A percentile compares a stretch with the other conserved stretches of the same genome.
Conservation (phyloP, 495 filamentous ascomycete genomes). For the Penicillium ochrochloron region DNA sequence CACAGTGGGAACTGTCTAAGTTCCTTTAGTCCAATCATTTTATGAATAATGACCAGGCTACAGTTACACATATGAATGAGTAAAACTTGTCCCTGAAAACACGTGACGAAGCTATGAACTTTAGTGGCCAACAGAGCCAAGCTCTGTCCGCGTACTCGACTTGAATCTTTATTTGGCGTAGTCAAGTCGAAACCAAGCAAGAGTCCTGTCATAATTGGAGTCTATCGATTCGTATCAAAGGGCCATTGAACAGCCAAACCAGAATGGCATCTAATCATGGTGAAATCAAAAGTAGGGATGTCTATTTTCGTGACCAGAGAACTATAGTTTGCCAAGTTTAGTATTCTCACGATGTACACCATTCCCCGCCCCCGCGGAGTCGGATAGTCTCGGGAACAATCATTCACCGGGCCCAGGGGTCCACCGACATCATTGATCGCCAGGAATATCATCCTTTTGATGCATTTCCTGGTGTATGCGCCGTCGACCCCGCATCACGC, state of each 20-base stretch:
- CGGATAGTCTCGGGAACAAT: conserved; percentile 13
- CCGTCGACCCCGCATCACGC: conserved; percentile 35
- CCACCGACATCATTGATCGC: conserved; percentile 38
- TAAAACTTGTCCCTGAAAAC: background rate
- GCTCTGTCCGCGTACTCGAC: background rate
- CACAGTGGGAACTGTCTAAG: background rate
- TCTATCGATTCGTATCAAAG: conserved; percentile 2
- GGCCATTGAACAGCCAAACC: background rate
- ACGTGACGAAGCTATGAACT: conserved; percentile 1
- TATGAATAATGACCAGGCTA: background rate
- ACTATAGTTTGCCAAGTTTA: conserved; percentile 6
- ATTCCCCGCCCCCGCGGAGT: background rate
- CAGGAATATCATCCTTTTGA: conserved; percentile 16
- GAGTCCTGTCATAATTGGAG: background rate
- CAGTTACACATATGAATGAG: background rate
- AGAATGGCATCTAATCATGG: background rate
- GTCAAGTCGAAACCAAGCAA: background rate
- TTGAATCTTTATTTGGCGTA: background rate
- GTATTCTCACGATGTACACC: conserved; percentile 1
- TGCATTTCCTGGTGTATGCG: conserved; percentile 14
- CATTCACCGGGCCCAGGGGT: conserved; percentile 24
- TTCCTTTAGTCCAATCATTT: background rate
- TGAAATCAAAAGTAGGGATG: background rate
- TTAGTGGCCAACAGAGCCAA: conserved; percentile 3
- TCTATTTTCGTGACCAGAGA: background rate